Evolutionary conservation across 2,329 filamentous ascomycete species (phyloP), one percentile per base, ranked within the genome.

Genomic region (Epichloe hybrida): DNA sequence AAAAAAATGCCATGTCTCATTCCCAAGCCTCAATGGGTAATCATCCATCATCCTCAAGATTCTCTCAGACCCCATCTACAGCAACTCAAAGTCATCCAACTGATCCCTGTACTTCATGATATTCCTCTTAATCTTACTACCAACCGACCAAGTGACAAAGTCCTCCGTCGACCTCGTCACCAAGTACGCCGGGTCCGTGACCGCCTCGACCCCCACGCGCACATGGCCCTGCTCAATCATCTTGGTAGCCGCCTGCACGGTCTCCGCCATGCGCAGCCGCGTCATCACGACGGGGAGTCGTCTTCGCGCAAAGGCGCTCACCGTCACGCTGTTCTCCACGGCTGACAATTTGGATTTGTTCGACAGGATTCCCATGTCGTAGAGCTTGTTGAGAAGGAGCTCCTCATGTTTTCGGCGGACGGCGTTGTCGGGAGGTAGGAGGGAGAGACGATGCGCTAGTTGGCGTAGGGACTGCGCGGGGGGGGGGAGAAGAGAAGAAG

Each of bases 221-320:
- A 97, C 89, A 65, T 96, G 90, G 6, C 91, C 91, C 64, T 95
- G 88, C 72, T 97, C 91, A 52, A 97, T 86, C 68, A 95, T 85
- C 59, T 87, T 89, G 7, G 81, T 86, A 39, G 86, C 86, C 36
- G 88, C 85, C 64, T 86, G 84, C 39, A 97, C 83, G 49, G 83
- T 91, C 73, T 95, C 88, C 38, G 90, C 86, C 93, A 98, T 97
- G 57, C 86, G 77, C 61, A 93, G 72, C 53, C 90, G 75, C 11
- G 87, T 91, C 88, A 96, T 95, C 44, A 98, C 79, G 13, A 98
- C 88, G 0, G 87, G 88, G 56, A 98, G 71, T 44, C 93, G 72
- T 52, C 93, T 72, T 53, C 93, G 74, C 56, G 88, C 91, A 66
- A 98, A 88, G 1, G 90, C 87, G 23, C 84, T 86, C 31, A 98